Evolutionary conservation across 176 grass and related monocot genomes (phyloP).

Genomic region (Avena sativa): DNA sequence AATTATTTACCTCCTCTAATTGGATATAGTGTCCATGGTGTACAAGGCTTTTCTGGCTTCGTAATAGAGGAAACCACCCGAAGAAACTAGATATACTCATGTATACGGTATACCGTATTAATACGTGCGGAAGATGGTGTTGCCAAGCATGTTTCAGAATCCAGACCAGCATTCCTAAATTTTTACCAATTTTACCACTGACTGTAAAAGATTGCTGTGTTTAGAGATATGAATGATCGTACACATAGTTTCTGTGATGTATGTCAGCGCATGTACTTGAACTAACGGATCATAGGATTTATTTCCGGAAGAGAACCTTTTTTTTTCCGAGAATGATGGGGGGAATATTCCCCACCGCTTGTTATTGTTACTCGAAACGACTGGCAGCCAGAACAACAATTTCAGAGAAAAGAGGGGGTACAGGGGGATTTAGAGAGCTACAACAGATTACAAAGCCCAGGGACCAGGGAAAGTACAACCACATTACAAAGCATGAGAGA

Average conservation of each 20-base stretch:
- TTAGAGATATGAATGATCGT: background rate
- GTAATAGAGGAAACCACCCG: background rate
- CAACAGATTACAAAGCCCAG: too few species aligned
- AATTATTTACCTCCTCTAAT: background rate
- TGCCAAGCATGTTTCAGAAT: slow-evolving; percentile 14
- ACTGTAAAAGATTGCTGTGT: background rate
- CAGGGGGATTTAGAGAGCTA: too few species aligned
- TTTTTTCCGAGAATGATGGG: background rate
- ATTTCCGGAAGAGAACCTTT: background rate
- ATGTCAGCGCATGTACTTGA: background rate
- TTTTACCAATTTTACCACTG: background rate
- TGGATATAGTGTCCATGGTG: background rate
- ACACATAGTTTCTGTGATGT: background rate
- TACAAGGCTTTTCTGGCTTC: background rate
- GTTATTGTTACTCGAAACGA: too few species aligned
- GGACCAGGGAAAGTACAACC: too few species aligned
- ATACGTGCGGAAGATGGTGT: background rate
- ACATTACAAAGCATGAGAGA: too few species aligned
- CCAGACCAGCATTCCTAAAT: slow-evolving; percentile 2
- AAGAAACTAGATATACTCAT: background rate
- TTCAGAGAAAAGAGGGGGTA: too few species aligned
- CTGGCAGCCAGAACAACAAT: too few species aligned
- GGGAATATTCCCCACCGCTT: too few species aligned
- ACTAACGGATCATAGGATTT: background rate
- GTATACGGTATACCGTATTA: background rate